Conservation (phyloP, 1,284 basidiomycete genomes). For the Hemileccinum hortonii region DNA sequence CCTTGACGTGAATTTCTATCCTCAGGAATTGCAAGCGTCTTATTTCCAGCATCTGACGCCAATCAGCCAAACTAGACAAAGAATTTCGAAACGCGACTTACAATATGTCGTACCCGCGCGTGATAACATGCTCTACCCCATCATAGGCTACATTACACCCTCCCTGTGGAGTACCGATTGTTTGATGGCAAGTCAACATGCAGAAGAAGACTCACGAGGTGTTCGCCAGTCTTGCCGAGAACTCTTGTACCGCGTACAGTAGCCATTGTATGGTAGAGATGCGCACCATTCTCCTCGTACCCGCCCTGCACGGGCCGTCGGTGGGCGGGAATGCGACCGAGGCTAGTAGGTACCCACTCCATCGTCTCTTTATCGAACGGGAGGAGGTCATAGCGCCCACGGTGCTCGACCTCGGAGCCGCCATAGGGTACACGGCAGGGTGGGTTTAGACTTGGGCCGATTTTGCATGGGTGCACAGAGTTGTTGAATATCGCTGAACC, state of each 20-base stretch:
- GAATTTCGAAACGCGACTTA: slow-evolving; percentile 32
- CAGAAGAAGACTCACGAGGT: slow-evolving; percentile 50
- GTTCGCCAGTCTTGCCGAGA: slow-evolving; percentile 71
- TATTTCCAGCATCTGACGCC: slow-evolving; percentile 27
- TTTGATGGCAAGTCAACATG: slow-evolving; percentile 25
- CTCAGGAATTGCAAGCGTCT: too few relatives aligned
- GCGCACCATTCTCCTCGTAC: slow-evolving; percentile 40
- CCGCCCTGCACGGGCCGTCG: slow-evolving; percentile 56
- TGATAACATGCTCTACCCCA: slow-evolving; percentile 43
- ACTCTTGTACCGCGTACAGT: slow-evolving; percentile 51
- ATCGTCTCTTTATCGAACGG: slow-evolving; percentile 64
- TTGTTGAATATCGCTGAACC: slow-evolving; percentile 66
- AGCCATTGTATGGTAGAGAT: slow-evolving; percentile 56
- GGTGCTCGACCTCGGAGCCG: slow-evolving; percentile 56
- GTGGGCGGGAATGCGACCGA: slow-evolving; percentile 57
- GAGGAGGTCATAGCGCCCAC: slow-evolving; percentile 67
- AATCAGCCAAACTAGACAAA: not conserved
- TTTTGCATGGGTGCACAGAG: slow-evolving; percentile 79
- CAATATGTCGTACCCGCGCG: slow-evolving; percentile 57
- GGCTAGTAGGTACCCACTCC: slow-evolving; percentile 64
- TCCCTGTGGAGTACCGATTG: slow-evolving; percentile 28
- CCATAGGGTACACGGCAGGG: slow-evolving; percentile 62
- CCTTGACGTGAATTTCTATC: too few relatives aligned
- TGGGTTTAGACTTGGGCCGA: slow-evolving; percentile 55
- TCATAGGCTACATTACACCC: slow-evolving; percentile 44